These are phyloP conservation scores for Corchorus olitorius DNA, from an alignment of 345 rosid genomes.

Conservation along the genomic window DNA sequence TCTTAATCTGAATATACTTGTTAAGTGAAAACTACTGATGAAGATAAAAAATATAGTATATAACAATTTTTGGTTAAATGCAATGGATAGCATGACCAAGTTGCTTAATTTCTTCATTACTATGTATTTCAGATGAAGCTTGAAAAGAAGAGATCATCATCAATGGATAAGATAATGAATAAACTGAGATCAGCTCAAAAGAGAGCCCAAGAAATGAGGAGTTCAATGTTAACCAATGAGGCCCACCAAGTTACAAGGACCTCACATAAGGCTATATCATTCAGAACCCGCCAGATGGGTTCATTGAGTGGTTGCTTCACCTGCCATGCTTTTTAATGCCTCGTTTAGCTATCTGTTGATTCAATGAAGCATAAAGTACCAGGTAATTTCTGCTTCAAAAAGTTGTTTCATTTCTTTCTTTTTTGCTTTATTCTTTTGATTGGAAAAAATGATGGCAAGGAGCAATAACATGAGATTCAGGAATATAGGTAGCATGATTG, in stretches of 20 bases:
- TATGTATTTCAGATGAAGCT: slow-evolving; percentile 78
- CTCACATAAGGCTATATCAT: slow-evolving; percentile 44
- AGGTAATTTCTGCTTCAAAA: slow-evolving; percentile 32
- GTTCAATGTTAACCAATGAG: slow-evolving; percentile 59
- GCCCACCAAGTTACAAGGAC: slow-evolving; percentile 46
- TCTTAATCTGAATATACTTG: neutral
- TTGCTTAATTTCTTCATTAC: neutral
- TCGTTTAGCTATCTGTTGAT: slow-evolving; percentile 17
- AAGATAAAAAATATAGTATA: neutral
- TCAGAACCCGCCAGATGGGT: slow-evolving; percentile 59
- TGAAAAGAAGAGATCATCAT: slow-evolving; percentile 88
- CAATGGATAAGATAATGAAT: slow-evolving; percentile 93
- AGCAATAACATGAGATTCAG: neutral
- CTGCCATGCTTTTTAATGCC: slow-evolving; percentile 70
- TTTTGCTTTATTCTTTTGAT: neutral
- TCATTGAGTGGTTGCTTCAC: slow-evolving; percentile 89
- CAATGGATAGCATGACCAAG: neutral
- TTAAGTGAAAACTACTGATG: neutral
- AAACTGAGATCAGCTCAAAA: slow-evolving; percentile 87
- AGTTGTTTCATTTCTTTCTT: neutral
- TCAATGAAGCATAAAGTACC: slow-evolving; percentile 14
- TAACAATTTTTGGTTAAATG: neutral
- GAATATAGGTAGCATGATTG: neutral
- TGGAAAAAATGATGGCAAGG: neutral
- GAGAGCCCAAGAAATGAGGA: slow-evolving; percentile 94